These are phyloP conservation scores for Penicillium malachiteum DNA, from an alignment of 495 filamentous ascomycete species.

Conservation along the genomic window DNA sequence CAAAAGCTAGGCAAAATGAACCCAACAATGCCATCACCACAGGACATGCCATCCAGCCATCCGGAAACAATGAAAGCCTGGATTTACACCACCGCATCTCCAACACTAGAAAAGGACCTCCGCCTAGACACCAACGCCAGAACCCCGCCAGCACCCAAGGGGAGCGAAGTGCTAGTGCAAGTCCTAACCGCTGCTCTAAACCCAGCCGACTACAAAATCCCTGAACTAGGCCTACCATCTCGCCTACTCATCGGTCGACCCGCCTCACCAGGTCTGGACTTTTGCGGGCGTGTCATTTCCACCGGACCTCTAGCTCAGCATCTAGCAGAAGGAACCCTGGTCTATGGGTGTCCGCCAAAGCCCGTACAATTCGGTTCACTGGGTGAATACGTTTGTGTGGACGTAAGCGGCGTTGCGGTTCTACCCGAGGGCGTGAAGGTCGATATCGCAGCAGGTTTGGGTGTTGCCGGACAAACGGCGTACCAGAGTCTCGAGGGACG, in stretches of 20 bases:
- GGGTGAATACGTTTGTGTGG: constrained; percentile 48
- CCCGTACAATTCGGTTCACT: constrained; percentile 49
- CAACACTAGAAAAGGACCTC: constrained; percentile 57
- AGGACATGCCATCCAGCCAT: constrained; percentile 12
- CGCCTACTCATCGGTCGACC: constrained; percentile 38
- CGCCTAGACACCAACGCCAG: constrained; percentile 43
- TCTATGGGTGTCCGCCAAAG: constrained; percentile 49
- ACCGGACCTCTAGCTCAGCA: constrained; percentile 30
- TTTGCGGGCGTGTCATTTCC: constrained; percentile 57
- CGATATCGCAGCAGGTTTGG: constrained; percentile 50
- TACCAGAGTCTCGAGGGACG: constrained; percentile 57
- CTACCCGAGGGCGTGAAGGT: constrained; percentile 53
- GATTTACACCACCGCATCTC: constrained; percentile 52
- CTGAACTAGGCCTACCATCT: constrained; percentile 48
- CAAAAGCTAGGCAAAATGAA: background rate
- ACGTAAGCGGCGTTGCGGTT: constrained; percentile 17
- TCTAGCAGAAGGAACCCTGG: constrained; percentile 50
- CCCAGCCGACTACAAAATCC: constrained; percentile 68
- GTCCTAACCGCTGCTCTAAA: constrained; percentile 58
- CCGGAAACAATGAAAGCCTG: constrained; percentile 58
- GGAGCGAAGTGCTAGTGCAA: constrained; percentile 54
- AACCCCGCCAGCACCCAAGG: constrained; percentile 32
- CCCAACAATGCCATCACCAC: constrained; percentile 6
- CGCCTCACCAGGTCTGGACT: constrained; percentile 62
- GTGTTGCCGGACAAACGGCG: constrained; percentile 56